Conservation (phyloP, 768 basidiomycete species). For the Tephrocybe sp. region DNA sequence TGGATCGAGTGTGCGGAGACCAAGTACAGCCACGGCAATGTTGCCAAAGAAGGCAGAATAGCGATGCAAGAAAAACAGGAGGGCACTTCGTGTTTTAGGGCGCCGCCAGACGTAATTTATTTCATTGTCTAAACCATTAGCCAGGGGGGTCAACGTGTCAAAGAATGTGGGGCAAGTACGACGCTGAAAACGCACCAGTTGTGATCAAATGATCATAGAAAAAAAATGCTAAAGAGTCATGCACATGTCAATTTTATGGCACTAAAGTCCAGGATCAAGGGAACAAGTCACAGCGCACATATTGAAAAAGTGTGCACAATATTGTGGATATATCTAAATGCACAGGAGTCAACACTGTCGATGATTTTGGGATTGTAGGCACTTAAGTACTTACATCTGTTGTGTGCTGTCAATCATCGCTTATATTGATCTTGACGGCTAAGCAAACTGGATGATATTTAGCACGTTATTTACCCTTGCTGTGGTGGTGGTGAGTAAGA, state of each 20-base stretch:
- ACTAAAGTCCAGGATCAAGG: no score
- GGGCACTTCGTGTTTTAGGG: conserved; percentile 4
- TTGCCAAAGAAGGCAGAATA: conserved; percentile 6
- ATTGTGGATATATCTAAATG: no score
- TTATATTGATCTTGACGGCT: no score
- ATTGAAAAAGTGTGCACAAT: no score
- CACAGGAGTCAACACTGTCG: no score
- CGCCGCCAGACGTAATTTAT: conserved; percentile 11
- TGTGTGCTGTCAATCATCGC: no score
- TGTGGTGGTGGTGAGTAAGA: no score
- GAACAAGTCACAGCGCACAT: no score
- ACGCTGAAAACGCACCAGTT: not conserved
- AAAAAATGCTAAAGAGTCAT: not conserved
- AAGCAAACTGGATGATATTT: no score
- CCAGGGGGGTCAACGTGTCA: not conserved
- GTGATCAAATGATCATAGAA: not conserved
- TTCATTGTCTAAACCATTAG: conserved; percentile 5
- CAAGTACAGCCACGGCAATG: not conserved
- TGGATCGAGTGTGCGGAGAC: not conserved
- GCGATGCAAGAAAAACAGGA: conserved; percentile 6
- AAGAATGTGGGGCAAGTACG: not conserved
- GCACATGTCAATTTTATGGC: not conserved
- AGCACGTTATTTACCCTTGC: no score
- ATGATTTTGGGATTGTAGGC: no score
- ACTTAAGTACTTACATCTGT: no score